phyloP scores from a whole-genome alignment of 257 asterid species.

The Voacanga thouarsii region DNA sequence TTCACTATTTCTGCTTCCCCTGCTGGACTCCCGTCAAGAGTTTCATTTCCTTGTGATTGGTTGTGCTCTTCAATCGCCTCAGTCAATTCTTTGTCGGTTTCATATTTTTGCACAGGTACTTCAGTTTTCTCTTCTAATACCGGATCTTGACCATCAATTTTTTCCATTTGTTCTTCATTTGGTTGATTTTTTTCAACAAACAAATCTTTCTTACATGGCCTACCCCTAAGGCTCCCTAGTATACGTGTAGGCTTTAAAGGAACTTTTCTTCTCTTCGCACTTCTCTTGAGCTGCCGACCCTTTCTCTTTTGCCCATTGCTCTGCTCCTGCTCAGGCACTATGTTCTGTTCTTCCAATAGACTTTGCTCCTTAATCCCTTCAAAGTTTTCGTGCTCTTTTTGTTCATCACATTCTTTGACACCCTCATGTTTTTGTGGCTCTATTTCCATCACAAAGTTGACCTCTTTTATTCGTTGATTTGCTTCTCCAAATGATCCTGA shows the following conservation, averaged over 20 bases:
- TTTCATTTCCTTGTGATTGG: not conserved
- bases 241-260: not conserved
- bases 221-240: slow-evolving; percentile 10
- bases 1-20: not conserved
- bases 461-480: not conserved
- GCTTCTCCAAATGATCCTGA: not conserved
- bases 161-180: slow-evolving; percentile 1
- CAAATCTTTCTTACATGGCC: slow-evolving; percentile 17
- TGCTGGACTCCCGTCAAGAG: not conserved
- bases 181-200: not conserved
- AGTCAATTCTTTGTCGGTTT: not conserved
- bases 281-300: slow-evolving; percentile 3
- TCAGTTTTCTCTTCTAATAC: not conserved
- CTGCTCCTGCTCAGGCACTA: not conserved
- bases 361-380: slow-evolving; percentile 1
- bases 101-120: not conserved
- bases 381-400: not conserved
- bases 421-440: not conserved
- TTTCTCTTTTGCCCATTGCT: not conserved
- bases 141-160: not conserved
- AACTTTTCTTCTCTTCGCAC: not conserved
- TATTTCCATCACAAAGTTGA: not conserved
- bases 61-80: slow-evolving; percentile 6
- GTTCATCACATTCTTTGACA: not conserved
- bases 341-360: not conserved